A percentile compares a stretch with the other conserved stretches of the same genome.
Conservation (phyloP, 768 basidiomycete species). For the Tulasnella sp. region DNA sequence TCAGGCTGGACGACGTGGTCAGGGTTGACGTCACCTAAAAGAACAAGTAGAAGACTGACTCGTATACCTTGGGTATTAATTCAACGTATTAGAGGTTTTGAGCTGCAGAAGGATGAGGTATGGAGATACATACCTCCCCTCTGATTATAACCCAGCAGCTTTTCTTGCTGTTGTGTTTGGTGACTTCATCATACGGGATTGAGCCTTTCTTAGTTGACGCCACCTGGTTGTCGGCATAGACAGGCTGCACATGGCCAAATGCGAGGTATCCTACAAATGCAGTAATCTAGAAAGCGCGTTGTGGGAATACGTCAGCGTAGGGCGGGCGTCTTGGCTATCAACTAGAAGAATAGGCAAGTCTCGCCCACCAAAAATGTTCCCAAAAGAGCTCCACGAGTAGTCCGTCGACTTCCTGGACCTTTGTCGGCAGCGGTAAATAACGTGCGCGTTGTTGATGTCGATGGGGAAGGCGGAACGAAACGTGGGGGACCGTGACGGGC, state of each 20-base stretch:
- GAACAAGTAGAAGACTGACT: constrained; percentile 6
- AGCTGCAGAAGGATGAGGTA: neutral
- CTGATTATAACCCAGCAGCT: constrained; percentile 25
- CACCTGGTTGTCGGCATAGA: neutral
- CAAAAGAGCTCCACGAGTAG: neutral
- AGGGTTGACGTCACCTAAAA: neutral
- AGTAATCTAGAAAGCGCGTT: neutral
- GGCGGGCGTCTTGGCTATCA: neutral
- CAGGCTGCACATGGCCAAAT: neutral
- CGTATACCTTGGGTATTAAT: constrained; percentile 9
- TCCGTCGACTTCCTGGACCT: neutral
- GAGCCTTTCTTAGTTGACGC: neutral
- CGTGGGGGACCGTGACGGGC: neutral
- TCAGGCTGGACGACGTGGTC: constrained; percentile 20
- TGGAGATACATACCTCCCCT: constrained; percentile 18
- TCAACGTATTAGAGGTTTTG: neutral
- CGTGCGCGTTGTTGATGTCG: no score
- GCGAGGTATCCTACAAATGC: neutral
- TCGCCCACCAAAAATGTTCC: neutral
- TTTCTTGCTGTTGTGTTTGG: constrained; percentile 28
- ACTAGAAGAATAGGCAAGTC: neutral
- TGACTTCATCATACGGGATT: constrained; percentile 26
- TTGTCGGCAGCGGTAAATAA: no score
- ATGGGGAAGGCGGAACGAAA: neutral
- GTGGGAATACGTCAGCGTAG: neutral